phyloP scores from a whole-genome alignment of 176 grass and related monocot genomes.

The Lolium perenne region DNA sequence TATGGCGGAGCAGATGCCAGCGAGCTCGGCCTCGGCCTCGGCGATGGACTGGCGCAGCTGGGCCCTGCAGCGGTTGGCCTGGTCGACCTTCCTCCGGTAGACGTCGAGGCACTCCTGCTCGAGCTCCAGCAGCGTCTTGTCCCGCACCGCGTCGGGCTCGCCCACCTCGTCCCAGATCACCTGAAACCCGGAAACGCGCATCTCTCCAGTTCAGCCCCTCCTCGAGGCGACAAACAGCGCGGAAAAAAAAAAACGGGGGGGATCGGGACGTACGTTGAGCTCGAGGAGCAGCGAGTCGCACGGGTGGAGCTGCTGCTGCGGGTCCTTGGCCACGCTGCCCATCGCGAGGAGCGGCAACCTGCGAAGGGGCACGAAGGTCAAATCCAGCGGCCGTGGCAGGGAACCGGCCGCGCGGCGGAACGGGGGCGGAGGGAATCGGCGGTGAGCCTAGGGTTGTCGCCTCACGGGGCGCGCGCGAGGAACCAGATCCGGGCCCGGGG shows the following conservation, averaged over 20 bases:
- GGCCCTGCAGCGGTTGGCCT: slow-evolving; percentile 63
- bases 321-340: slow-evolving; percentile 50
- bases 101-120: slow-evolving; percentile 78
- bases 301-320: slow-evolving; percentile 70
- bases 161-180: slow-evolving; percentile 91
- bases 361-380: slow-evolving; percentile 36
- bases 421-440: neutral
- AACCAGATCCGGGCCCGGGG: slow-evolving; percentile 16
- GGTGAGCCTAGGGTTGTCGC: slow-evolving; percentile 29
- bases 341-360: slow-evolving; percentile 49
- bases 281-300: slow-evolving; percentile 76
- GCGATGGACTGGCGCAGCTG: slow-evolving; percentile 72
- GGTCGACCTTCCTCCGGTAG: slow-evolving; percentile 76
- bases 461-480: neutral
- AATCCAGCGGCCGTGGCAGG: neutral
- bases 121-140: slow-evolving; percentile 67
- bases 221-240: neutral
- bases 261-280: slow-evolving; percentile 56
- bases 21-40: slow-evolving; percentile 77
- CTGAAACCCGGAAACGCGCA: slow-evolving; percentile 40
- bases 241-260: neutral
- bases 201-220: slow-evolving; percentile 5
- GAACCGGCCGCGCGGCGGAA: neutral
- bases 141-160: slow-evolving; percentile 64
- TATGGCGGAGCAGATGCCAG: slow-evolving; percentile 71